A percentile compares a stretch with the other conserved stretches of the same genome.
These are phyloP conservation scores for Cunninghamia lanceolata DNA, from an alignment of 75 land plant genomes.

Conservation along the genomic window DNA sequence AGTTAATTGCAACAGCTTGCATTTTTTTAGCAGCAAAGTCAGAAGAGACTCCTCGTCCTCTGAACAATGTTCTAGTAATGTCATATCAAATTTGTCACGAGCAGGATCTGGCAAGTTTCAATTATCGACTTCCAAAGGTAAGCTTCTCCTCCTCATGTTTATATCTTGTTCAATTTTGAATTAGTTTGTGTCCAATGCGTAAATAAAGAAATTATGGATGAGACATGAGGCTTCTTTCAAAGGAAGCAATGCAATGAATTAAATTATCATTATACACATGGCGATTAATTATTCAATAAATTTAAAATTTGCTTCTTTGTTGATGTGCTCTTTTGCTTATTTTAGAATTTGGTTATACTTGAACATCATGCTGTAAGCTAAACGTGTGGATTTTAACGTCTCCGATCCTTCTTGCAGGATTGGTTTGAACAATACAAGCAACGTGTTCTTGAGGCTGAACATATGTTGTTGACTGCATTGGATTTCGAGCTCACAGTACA, in stretches of 20 bases:
- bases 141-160: slow-evolving; percentile 12
- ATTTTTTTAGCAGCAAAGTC: slow-evolving; percentile 78
- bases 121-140: slow-evolving; percentile 43
- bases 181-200: not conserved
- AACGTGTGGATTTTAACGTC: not conserved
- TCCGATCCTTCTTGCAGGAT: slow-evolving; percentile 30
- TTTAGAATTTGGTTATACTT: not conserved
- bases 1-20: slow-evolving; percentile 73
- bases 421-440: slow-evolving; percentile 72
- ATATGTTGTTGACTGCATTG: slow-evolving; percentile 62
- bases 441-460: slow-evolving; percentile 61
- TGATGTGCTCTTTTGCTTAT: not conserved
- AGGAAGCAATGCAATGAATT: not conserved
- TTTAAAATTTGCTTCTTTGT: not conserved
- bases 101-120: slow-evolving; percentile 39
- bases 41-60: slow-evolving; percentile 72
- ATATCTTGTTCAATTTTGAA: not conserved
- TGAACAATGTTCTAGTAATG: slow-evolving; percentile 45
- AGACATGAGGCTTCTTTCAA: not conserved
- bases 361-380: not conserved
- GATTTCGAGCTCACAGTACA: slow-evolving; percentile 75
- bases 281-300: not conserved
- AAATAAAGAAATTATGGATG: not conserved
- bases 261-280: not conserved
- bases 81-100: slow-evolving; percentile 63